Evolutionary conservation across 208 protist species (phyloP).

Genomic region (Trypanosoma melophagium): DNA sequence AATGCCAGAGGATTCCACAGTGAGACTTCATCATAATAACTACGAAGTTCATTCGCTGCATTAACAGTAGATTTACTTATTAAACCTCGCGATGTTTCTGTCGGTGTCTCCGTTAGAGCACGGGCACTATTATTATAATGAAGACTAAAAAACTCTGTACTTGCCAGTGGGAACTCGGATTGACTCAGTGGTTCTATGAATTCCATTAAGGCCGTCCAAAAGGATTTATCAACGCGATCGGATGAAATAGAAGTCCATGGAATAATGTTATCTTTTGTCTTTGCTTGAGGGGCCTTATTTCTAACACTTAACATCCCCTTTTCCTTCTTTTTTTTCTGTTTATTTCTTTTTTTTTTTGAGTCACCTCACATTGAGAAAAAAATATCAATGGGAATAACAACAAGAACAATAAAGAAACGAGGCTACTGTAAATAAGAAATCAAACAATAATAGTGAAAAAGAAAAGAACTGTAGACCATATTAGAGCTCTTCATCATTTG

Average conservation of each 20-base stretch:
- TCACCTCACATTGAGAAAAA: background rate
- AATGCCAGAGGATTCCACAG: constrained; percentile 77
- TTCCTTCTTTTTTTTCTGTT: background rate
- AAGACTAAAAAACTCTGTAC: constrained; percentile 50
- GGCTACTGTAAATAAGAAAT: background rate
- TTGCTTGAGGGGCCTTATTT: background rate
- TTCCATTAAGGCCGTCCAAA: constrained; percentile 62
- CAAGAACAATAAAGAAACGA: constrained; percentile 11
- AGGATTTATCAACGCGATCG: constrained; percentile 50
- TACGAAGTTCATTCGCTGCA: constrained; percentile 49
- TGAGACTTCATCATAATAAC: constrained; percentile 61
- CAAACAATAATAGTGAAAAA: constrained; percentile 16
- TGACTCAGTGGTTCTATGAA: constrained; percentile 51
- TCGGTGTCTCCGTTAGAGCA: constrained; percentile 18
- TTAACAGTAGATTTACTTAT: constrained; percentile 35
- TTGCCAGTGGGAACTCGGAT: constrained; percentile 43
- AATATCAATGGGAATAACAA: background rate
- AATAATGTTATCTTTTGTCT: background rate
- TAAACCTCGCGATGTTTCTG: constrained; percentile 25
- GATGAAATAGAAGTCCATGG: constrained; percentile 51
- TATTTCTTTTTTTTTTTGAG: background rate
- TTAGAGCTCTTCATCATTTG: background rate
- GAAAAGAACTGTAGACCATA: too few relatives aligned
- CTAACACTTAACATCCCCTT: background rate
- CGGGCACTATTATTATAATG: background rate